phyloP scores from a whole-genome alignment of 2,329 filamentous ascomycete genomes.

The Sarocladiaceae sp. region DNA sequence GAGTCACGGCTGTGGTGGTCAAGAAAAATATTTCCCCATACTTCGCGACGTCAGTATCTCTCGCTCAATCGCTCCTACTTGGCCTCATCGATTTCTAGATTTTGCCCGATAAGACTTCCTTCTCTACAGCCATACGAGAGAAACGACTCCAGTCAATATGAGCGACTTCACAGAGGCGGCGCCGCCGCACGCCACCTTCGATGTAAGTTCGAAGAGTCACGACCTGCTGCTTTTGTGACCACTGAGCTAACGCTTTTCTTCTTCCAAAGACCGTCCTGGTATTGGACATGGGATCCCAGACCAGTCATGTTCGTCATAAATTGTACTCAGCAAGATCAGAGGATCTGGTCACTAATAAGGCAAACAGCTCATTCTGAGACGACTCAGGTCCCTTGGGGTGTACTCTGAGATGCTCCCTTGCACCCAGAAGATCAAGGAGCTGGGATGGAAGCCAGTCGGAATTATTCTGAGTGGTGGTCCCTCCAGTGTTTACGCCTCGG shows the following conservation, averaged over 20 bases:
- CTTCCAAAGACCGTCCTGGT: constrained; percentile 61
- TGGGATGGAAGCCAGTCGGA: constrained; percentile 76
- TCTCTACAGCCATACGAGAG: too few relatives aligned
- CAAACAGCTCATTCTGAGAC: constrained; percentile 61
- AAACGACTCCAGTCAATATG: not conserved
- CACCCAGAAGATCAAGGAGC: constrained; percentile 73
- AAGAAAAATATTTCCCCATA: too few relatives aligned
- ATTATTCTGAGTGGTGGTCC: constrained; percentile 58
- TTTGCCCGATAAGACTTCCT: too few relatives aligned
- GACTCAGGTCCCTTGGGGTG: constrained; percentile 73
- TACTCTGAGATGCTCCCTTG: constrained; percentile 88
- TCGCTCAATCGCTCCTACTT: too few relatives aligned
- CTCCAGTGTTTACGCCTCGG: constrained; percentile 71
- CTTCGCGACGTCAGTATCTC: too few relatives aligned
- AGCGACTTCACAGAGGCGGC: not conserved
- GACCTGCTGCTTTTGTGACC: not conserved
- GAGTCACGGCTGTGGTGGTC: too few relatives aligned
- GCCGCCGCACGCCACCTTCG: not conserved
- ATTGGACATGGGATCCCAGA: constrained; percentile 66
- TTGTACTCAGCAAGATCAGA: too few relatives aligned
- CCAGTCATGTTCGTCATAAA: constrained; percentile 47
- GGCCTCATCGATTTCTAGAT: too few relatives aligned
- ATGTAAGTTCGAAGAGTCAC: not conserved
- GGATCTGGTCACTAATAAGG: too few relatives aligned
- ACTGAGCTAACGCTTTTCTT: not conserved